Evolutionary conservation across 2,329 filamentous ascomycete species (phyloP).

Genomic region (Plenodomus lindquistii): DNA sequence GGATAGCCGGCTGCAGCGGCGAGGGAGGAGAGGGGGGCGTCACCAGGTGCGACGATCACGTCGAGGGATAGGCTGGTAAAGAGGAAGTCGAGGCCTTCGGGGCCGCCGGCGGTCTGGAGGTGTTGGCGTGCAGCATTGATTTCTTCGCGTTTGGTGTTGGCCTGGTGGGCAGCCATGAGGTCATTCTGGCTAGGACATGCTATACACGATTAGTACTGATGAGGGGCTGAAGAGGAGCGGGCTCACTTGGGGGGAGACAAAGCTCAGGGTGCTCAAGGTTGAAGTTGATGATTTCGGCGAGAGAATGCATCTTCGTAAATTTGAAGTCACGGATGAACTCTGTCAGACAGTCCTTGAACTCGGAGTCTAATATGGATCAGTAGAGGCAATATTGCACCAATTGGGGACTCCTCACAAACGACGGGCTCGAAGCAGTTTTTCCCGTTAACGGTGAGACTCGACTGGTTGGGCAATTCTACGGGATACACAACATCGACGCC

Average conservation of each 20-base stretch:
- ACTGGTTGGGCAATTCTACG: slow-evolving; percentile 36
- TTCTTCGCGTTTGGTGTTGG: slow-evolving; percentile 25
- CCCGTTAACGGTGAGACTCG: slow-evolving; percentile 34
- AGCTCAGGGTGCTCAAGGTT: slow-evolving; percentile 43
- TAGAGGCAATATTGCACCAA: background rate
- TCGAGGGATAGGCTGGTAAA: slow-evolving; percentile 36
- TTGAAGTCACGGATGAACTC: slow-evolving; percentile 43
- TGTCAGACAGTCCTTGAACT: slow-evolving; percentile 39
- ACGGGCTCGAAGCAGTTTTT: slow-evolving; percentile 43
- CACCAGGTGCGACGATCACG: slow-evolving; percentile 40
- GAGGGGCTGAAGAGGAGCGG: background rate
- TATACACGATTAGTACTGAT: slow-evolving; percentile 8
- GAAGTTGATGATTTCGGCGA: slow-evolving; percentile 45
- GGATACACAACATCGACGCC: slow-evolving; percentile 42
- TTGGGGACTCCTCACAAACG: slow-evolving; percentile 32
- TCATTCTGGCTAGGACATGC: slow-evolving; percentile 42
- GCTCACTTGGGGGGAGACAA: slow-evolving; percentile 33
- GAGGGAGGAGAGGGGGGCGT: slow-evolving; percentile 40
- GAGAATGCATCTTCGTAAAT: slow-evolving; percentile 41
- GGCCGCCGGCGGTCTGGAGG: slow-evolving; percentile 34
- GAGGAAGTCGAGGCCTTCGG: slow-evolving; percentile 38
- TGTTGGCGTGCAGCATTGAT: slow-evolving; percentile 31
- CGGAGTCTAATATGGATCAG: slow-evolving; percentile 30
- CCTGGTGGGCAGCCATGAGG: slow-evolving; percentile 38
- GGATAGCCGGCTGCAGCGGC: slow-evolving; percentile 43